Evolutionary conservation across 1,284 basidiomycete species (phyloP).

Genomic region (Malassezia equina): DNA sequence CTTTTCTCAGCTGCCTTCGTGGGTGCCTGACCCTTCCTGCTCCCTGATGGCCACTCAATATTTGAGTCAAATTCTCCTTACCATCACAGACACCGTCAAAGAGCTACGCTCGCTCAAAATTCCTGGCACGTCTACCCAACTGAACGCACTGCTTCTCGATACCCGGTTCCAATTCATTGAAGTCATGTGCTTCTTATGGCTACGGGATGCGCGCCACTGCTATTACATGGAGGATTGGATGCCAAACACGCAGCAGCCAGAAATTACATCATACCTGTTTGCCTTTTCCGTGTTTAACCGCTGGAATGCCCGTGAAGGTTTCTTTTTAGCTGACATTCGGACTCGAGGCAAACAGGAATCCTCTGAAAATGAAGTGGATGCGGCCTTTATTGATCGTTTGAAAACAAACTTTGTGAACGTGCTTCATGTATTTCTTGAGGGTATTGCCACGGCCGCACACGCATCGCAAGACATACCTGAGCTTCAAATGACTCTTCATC

Average conservation of each 20-base stretch:
- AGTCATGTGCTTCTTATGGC: conserved; percentile 68
- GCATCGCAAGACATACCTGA: conserved; percentile 36
- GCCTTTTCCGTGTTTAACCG: conserved; percentile 74
- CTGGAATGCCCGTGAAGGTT: conserved; percentile 66
- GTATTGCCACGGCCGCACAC: conserved; percentile 71
- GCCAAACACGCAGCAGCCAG: conserved; percentile 52
- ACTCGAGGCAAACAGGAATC: background rate
- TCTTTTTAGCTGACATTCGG: conserved; percentile 71
- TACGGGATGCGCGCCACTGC: conserved; percentile 71
- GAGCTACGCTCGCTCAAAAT: conserved; percentile 75
- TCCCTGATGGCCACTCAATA: conserved; percentile 74
- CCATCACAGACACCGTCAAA: conserved; percentile 72
- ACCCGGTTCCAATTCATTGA: conserved; percentile 80
- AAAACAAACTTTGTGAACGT: conserved; percentile 78
- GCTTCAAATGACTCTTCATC: conserved; percentile 12
- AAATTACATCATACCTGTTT: conserved; percentile 56
- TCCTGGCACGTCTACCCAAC: conserved; percentile 57
- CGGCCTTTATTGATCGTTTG: conserved; percentile 55
- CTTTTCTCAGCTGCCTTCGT: conserved; percentile 53
- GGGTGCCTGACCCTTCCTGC: conserved; percentile 67
- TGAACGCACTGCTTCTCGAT: conserved; percentile 65
- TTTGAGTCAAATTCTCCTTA: conserved; percentile 66
- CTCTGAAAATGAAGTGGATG: conserved; percentile 18
- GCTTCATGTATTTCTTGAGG: conserved; percentile 78
- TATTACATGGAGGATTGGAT: conserved; percentile 79